Percentiles rank a stretch among this genome's conserved stretches.
These are phyloP conservation scores for Aureobasidium sp. DNA, from an alignment of 2,329 filamentous ascomycete species.

Conservation along the genomic window DNA sequence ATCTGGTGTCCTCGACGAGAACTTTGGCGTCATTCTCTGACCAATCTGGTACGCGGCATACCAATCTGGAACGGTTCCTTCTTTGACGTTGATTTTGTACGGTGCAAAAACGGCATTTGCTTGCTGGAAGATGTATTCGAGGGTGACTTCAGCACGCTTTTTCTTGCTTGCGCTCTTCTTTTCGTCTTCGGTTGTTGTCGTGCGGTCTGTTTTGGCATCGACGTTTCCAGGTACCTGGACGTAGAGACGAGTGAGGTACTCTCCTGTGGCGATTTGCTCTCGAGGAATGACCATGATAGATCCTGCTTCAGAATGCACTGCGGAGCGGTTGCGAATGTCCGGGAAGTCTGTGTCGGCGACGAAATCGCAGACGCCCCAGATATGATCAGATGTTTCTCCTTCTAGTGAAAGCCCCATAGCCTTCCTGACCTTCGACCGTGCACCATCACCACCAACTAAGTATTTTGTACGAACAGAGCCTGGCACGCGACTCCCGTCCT, in stretches of 20 bases:
- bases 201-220: conserved; percentile 46
- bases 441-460: conserved; percentile 21
- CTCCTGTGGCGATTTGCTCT: conserved; percentile 35
- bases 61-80: conserved; percentile 6
- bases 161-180: conserved; percentile 50
- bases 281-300: conserved; percentile 74
- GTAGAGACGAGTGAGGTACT: background rate
- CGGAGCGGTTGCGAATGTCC: conserved; percentile 73
- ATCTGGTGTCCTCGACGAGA: conserved; percentile 9
- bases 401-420: conserved; percentile 23
- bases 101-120: conserved; percentile 35
- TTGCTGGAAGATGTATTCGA: conserved; percentile 54
- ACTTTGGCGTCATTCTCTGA: conserved; percentile 36
- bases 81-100: conserved; percentile 4
- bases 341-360: conserved; percentile 33
- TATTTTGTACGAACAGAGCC: conserved; percentile 17
- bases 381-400: conserved; percentile 25
- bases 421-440: conserved; percentile 19
- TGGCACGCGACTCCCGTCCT: conserved; percentile 17
- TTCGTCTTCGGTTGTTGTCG: conserved; percentile 49
- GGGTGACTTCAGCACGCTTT: conserved; percentile 42
- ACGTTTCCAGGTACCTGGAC: conserved; percentile 17
- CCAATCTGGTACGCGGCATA: conserved; percentile 49
- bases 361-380: conserved; percentile 28
- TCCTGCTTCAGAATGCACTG: conserved; percentile 61